Evolutionary conservation across 179 eudicot genomes (phyloP).

Genomic region (Silene vulgaris): DNA sequence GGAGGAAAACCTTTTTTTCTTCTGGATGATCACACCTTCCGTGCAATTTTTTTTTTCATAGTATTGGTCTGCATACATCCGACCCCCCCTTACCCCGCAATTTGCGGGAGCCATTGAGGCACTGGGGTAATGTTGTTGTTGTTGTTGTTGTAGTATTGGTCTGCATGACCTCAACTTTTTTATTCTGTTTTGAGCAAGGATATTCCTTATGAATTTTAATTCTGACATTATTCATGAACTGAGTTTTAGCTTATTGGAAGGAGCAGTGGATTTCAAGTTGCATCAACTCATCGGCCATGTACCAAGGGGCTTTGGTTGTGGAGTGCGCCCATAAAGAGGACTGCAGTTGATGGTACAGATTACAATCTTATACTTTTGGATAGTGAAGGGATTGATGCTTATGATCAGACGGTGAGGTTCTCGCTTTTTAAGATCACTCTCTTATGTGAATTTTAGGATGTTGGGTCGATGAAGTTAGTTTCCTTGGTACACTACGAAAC

Average conservation of each 20-base stretch:
- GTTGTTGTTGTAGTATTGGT: too few species aligned
- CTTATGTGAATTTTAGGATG: conserved; percentile 16
- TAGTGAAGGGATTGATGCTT: conserved; percentile 98
- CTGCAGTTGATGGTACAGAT: conserved; percentile 92
- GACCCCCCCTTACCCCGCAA: too few species aligned
- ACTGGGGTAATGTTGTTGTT: too few species aligned
- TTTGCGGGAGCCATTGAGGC: too few species aligned
- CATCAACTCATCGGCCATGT: conserved; percentile 92
- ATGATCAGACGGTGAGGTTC: conserved; percentile 88
- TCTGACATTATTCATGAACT: conserved; percentile 19
- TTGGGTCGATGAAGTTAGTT: neutral
- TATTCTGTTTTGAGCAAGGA: neutral
- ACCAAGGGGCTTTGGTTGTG: conserved; percentile 99
- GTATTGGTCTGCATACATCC: conserved; percentile 3
- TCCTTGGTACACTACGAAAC: conserved; percentile 1
- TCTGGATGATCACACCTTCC: neutral
- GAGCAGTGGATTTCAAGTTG: conserved; percentile 97
- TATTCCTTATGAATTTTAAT: conserved; percentile 7
- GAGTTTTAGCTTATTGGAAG: conserved; percentile 78
- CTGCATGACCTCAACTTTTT: conserved; percentile 5
- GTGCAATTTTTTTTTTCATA: neutral
- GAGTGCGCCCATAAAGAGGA: conserved; percentile 89
- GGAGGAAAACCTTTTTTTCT: neutral
- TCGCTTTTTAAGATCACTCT: conserved; percentile 7
- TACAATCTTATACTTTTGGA: conserved; percentile 87